A percentile compares a stretch with the other conserved stretches of the same genome.
Conservation (phyloP, 2,329 filamentous ascomycete species). For the Colletotrichum salicis region DNA sequence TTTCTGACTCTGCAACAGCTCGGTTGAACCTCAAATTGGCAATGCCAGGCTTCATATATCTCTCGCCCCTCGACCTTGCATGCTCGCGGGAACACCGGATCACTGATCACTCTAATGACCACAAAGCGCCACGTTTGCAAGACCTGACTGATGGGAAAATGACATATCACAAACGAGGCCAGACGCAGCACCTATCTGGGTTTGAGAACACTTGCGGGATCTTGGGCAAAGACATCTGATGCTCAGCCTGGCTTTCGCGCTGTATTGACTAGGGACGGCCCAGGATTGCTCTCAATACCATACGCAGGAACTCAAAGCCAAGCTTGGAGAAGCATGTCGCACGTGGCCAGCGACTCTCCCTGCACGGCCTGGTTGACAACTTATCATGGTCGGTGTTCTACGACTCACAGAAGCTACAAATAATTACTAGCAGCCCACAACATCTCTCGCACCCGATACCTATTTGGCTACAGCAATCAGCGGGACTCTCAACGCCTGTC, state of each 20-base stretch:
- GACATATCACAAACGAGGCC: background rate
- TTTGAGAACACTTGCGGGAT: background rate
- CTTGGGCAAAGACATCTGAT: background rate
- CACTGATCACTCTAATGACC: background rate
- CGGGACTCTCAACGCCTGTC: background rate
- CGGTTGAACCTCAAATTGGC: background rate
- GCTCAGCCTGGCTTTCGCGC: slow-evolving; percentile 11
- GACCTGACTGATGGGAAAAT: background rate
- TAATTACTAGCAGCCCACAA: background rate
- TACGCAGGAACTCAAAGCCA: slow-evolving; percentile 2
- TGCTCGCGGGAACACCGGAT: background rate
- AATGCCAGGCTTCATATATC: background rate
- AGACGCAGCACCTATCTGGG: background rate
- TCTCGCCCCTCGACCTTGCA: background rate
- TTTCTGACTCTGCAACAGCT: background rate
- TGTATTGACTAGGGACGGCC: slow-evolving; percentile 1
- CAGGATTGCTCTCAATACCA: background rate
- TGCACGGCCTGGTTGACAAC: background rate
- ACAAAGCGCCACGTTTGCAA: background rate
- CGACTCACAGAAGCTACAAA: background rate
- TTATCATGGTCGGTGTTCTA: background rate
- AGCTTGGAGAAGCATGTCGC: slow-evolving; percentile 23
- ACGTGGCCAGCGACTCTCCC: slow-evolving; percentile 3
- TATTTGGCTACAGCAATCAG: background rate
- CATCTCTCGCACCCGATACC: background rate